Evolutionary conservation across 768 basidiomycete species (phyloP), one percentile per base, ranked within the genome.

Genomic region (Tylopilus subfusipes): DNA sequence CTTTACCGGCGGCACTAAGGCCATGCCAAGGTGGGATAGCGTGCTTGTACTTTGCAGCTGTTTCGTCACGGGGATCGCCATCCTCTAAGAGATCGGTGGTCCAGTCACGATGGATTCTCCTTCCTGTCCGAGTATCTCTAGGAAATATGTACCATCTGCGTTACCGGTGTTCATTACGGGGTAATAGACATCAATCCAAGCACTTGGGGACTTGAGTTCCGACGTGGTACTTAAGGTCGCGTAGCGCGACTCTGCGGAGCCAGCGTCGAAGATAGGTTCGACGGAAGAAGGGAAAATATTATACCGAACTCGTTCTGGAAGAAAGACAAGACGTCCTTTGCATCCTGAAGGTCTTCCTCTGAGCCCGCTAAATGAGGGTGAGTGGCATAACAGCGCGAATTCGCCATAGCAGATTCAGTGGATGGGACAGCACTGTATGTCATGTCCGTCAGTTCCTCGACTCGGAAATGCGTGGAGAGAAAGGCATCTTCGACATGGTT

Each of bases 171-270:
- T 92, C 74, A 96, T 73, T 39, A 93, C 77, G 2, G 95, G 93
- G 70, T 88, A 96, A 70, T 98, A 97, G 34, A 80, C 78, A 60
- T 93, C 90, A 54, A 93, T 83, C 91, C 91, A 93, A 53, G 86
- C 89, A 1, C 73, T 78, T 3, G 88, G 86, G 24, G 67, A 70
- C 29, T 62, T 70, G 36, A 78, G 72, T 5, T 73, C 73, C 25
- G 75, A 67, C 0, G 82, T 80, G 39, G 83, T 73, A 19, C 69
- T 67, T 16, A 88, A 74, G 0, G 89, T 92, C 5, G 88, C 82
- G 42, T 81, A 76, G 49, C 84, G 85, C 29, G 88, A 90, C 49
- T 78, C 75, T 11, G 71, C 64, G 29, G 87, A 79, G 5, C 93
- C 92, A 19, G 90, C 89, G 21, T 82, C 72, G 64, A 79, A 93